Percentiles rank a stretch among this genome's conserved stretches.
Evolutionary conservation across 2,329 filamentous ascomycete species (phyloP).

Genomic region (Tolypocladium endophyticum): DNA sequence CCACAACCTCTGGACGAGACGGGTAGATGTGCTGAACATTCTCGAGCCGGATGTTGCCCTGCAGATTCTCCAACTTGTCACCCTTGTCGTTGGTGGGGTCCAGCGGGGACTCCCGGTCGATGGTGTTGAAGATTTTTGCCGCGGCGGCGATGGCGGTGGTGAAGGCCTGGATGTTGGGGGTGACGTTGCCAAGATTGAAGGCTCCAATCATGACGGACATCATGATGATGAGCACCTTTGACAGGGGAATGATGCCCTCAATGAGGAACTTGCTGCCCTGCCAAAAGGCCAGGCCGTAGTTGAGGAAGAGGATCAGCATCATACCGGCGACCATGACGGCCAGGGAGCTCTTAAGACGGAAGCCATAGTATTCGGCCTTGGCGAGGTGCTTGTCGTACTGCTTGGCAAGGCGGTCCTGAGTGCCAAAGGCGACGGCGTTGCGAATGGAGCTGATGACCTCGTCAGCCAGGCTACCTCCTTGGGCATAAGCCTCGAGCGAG

Average conservation of each 20-base stretch:
- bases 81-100: conserved; percentile 64
- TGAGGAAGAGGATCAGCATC: conserved; percentile 77
- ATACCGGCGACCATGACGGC: conserved; percentile 73
- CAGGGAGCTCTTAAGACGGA: conserved; percentile 61
- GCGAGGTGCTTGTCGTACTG: conserved; percentile 72
- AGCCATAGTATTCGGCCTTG: conserved; percentile 65
- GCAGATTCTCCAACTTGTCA: conserved; percentile 59
- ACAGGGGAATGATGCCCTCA: conserved; percentile 52
- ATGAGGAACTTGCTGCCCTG: conserved; percentile 70
- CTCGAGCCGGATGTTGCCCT: conserved; percentile 70
- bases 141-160: conserved; percentile 74
- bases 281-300: conserved; percentile 85
- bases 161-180: conserved; percentile 79
- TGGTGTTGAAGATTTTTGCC: conserved; percentile 86
- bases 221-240: conserved; percentile 71
- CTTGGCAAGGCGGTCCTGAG: conserved; percentile 79
- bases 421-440: conserved; percentile 87
- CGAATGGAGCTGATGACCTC: conserved; percentile 91
- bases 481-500: conserved; percentile 68
- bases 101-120: conserved; percentile 77
- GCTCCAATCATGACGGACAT: conserved; percentile 89
- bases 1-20: conserved; percentile 77
- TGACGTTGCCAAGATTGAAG: conserved; percentile 80
- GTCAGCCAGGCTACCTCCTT: conserved; percentile 80
- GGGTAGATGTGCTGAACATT: conserved; percentile 91